Evolutionary conservation across 2,329 filamentous ascomycete species (phyloP).

Genomic region (Neocatenulostroma microsporum): DNA sequence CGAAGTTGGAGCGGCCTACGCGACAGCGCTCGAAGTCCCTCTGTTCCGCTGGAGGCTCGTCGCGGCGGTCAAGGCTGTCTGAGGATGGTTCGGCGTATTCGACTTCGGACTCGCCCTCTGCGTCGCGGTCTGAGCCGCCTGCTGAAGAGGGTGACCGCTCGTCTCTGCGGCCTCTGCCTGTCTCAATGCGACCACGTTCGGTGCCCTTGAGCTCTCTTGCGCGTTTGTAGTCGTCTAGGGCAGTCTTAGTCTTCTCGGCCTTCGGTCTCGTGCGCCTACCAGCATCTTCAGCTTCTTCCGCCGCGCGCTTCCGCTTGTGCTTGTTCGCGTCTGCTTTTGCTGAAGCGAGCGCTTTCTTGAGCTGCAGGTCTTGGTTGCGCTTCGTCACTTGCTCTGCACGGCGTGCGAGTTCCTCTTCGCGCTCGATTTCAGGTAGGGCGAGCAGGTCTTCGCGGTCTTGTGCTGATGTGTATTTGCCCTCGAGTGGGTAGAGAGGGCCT

Average conservation of each 20-base stretch:
- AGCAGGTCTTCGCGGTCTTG: constrained; percentile 58
- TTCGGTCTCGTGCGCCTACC: constrained; percentile 49
- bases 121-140: constrained; percentile 47
- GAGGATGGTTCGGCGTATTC: constrained; percentile 57
- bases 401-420: constrained; percentile 83
- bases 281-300: constrained; percentile 67
- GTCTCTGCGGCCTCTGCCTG: constrained; percentile 40
- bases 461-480: constrained; percentile 65
- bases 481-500: constrained; percentile 68
- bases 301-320: constrained; percentile 70
- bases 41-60: constrained; percentile 63
- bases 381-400: constrained; percentile 75
- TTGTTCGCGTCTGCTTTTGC: constrained; percentile 49
- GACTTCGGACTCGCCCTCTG: constrained; percentile 68
- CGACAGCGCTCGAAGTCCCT: constrained; percentile 75
- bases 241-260: constrained; percentile 47
- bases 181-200: constrained; percentile 34
- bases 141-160: constrained; percentile 36
- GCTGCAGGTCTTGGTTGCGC: constrained; percentile 70
- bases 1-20: constrained; percentile 78
- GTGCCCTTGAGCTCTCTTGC: constrained; percentile 55
- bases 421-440: constrained; percentile 79
- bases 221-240: constrained; percentile 63
- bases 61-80: constrained; percentile 40
- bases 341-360: constrained; percentile 61